A percentile compares a stretch with the other conserved stretches of the same genome.
Conservation (phyloP, 441 rosid genomes). For the Breynia disticha region DNA sequence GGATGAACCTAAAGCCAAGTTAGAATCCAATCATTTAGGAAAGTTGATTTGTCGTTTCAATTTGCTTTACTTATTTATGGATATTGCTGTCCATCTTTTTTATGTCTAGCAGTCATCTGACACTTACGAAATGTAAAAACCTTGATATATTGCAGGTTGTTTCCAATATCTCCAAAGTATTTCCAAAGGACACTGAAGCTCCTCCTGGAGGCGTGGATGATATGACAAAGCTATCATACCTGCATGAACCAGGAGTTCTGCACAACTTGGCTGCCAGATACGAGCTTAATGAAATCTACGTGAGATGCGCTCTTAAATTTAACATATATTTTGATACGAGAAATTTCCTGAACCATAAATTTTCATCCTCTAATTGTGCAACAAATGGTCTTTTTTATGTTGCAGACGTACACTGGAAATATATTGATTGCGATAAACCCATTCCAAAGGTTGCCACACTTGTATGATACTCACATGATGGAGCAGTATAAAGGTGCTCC, state of each 20-base stretch:
- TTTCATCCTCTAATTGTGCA: slow-evolving; percentile 5
- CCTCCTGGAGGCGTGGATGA: slow-evolving; percentile 99
- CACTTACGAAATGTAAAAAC: no score
- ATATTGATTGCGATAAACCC: slow-evolving; percentile 97
- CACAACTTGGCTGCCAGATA: slow-evolving; percentile 86
- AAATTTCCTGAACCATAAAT: background rate
- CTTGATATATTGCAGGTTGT: slow-evolving; percentile 48
- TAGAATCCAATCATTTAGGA: no score
- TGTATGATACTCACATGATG: slow-evolving; percentile 99
- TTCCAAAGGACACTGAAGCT: slow-evolving; percentile 95
- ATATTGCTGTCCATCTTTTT: no score
- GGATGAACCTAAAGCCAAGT: no score
- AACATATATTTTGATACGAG: slow-evolving; percentile 6
- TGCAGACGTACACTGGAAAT: slow-evolving; percentile 99
- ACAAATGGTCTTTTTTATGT: slow-evolving; percentile 12
- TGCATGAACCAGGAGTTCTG: slow-evolving; percentile 98
- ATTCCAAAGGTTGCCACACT: slow-evolving; percentile 95
- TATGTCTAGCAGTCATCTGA: no score
- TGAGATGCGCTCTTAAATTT: slow-evolving; percentile 25
- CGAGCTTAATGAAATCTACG: slow-evolving; percentile 96
- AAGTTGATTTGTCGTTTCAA: no score
- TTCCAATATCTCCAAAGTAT: slow-evolving; percentile 66
- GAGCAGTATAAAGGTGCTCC: slow-evolving; percentile 97
- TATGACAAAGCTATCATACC: slow-evolving; percentile 98
- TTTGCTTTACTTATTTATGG: no score